A percentile compares a stretch with the other conserved stretches of the same genome.
These are phyloP conservation scores for Paralagenidium karlingii DNA, from an alignment of 352 stramenopile species.

Conservation along the genomic window DNA sequence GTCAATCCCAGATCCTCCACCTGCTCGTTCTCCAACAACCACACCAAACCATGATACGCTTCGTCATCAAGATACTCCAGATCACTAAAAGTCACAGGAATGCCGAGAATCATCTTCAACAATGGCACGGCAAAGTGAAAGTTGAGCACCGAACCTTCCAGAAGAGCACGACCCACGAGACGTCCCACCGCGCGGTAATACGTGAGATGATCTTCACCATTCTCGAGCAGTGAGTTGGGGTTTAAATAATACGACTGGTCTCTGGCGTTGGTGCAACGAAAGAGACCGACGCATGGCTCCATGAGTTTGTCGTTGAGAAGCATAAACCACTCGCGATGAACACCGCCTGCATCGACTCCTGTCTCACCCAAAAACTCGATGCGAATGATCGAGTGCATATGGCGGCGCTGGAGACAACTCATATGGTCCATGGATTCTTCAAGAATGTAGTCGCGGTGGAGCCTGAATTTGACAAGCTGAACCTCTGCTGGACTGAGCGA, in stretches of 20 bases:
- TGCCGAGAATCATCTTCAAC: constrained; percentile 32
- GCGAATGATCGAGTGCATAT: constrained; percentile 47
- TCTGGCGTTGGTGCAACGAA: constrained; percentile 30
- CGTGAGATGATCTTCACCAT: constrained; percentile 58
- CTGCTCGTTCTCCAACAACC: constrained; percentile 46
- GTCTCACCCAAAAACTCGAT: constrained; percentile 75
- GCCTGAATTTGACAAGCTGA: constrained; percentile 4
- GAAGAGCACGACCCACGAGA: constrained; percentile 37
- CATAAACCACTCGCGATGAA: constrained; percentile 84
- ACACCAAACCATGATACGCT: constrained; percentile 29
- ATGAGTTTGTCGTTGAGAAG: constrained; percentile 54
- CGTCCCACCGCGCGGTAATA: constrained; percentile 29
- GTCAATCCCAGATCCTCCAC: constrained; percentile 40
- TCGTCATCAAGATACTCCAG: constrained; percentile 26
- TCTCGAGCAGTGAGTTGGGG: constrained; percentile 29
- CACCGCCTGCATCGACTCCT: constrained; percentile 70
- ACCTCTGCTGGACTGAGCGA: not conserved
- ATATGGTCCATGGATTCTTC: constrained; percentile 57
- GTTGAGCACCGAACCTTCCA: constrained; percentile 89
- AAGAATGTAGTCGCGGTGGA: constrained; percentile 44
- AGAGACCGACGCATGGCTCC: constrained; percentile 30
- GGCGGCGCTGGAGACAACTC: constrained; percentile 28
- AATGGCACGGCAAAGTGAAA: constrained; percentile 86
- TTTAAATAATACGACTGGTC: constrained; percentile 54
- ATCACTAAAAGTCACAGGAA: constrained; percentile 24